Evolutionary conservation across 2,329 filamentous ascomycete genomes (phyloP).

Genomic region (Trichophyton verrucosum): DNA sequence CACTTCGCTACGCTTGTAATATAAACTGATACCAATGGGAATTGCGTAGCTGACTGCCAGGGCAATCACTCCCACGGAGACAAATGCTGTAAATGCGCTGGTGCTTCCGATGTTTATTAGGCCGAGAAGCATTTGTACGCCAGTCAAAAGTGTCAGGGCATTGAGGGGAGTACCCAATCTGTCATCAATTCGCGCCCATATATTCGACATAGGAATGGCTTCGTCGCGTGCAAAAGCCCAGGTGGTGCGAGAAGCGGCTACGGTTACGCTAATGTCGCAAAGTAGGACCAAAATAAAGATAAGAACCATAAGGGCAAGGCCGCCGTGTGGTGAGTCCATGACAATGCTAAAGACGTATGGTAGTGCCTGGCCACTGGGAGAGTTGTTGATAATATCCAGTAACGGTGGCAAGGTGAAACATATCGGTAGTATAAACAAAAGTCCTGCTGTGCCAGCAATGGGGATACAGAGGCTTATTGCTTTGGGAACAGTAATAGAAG

Average conservation of each 20-base stretch:
- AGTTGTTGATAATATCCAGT: constrained; percentile 27
- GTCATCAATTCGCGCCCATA: constrained; percentile 28
- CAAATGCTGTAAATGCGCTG: constrained; percentile 39
- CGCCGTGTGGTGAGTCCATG: constrained; percentile 7
- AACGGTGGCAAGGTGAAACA: constrained; percentile 11
- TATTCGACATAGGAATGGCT: constrained; percentile 30
- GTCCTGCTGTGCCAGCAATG: constrained; percentile 42
- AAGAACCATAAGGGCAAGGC: constrained; percentile 30
- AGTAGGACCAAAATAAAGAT: constrained; percentile 35
- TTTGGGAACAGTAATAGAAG: constrained; percentile 41
- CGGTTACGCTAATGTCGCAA: constrained; percentile 43
- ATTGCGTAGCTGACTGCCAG: constrained; percentile 46
- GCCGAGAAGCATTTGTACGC: constrained; percentile 38
- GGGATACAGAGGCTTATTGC: constrained; percentile 28
- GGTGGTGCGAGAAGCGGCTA: constrained; percentile 37
- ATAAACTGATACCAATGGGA: constrained; percentile 33
- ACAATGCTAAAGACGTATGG: constrained; percentile 36
- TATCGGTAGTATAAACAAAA: constrained; percentile 28
- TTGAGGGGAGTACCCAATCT: constrained; percentile 30
- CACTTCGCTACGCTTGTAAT: constrained; percentile 37
- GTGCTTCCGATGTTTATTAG: constrained; percentile 39
- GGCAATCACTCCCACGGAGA: constrained; percentile 45
- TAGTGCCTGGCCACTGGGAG: constrained; percentile 38
- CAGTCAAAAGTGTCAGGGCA: constrained; percentile 32
- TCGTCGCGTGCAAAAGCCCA: constrained; percentile 38